phyloP scores from a whole-genome alignment of 1,284 basidiomycete species.

The Ceratobasidium sp. region DNA sequence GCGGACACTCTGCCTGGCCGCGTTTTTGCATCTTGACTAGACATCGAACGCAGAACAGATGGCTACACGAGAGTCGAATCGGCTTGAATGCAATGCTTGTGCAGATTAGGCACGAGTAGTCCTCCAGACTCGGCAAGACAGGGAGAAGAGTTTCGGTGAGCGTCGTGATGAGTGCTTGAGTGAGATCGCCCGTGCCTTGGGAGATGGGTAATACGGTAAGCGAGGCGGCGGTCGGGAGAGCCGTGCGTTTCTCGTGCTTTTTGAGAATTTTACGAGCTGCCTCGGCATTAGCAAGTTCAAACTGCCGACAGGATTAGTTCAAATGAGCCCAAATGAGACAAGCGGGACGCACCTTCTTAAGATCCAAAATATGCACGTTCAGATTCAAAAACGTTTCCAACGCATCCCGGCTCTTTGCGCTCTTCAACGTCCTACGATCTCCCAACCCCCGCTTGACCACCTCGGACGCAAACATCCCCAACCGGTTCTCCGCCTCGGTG shows the following conservation, averaged over 20 bases:
- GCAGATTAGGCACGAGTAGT: conserved; percentile 79
- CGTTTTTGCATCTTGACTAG: conserved; percentile 94
- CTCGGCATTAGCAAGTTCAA: conserved; percentile 86
- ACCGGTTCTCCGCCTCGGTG: conserved; percentile 74
- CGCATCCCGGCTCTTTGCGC: conserved; percentile 68
- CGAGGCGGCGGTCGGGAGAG: conserved; percentile 54
- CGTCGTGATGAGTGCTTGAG: conserved; percentile 82
- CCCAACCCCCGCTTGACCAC: conserved; percentile 67
- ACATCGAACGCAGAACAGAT: conserved; percentile 88
- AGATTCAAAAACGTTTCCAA: conserved; percentile 82
- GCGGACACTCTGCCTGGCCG: conserved; percentile 80
- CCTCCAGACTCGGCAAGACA: conserved; percentile 82
- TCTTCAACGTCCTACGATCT: conserved; percentile 64
- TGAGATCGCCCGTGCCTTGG: conserved; percentile 61
- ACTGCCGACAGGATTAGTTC: conserved; percentile 52
- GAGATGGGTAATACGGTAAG: conserved; percentile 30
- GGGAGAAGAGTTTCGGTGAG: conserved; percentile 86
- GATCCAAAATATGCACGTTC: conserved; percentile 81
- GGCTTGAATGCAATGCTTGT: conserved; percentile 87
- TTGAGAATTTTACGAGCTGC: conserved; percentile 91
- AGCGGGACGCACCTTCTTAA: conserved; percentile 70
- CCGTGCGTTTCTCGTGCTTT: conserved; percentile 91
- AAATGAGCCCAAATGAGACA: background rate
- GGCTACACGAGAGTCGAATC: conserved; percentile 82
- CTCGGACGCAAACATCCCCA: conserved; percentile 73